Evolutionary conservation across 441 rosid genomes (phyloP), one percentile per base, ranked within the genome.

Genomic region (Melastoma candidum): DNA sequence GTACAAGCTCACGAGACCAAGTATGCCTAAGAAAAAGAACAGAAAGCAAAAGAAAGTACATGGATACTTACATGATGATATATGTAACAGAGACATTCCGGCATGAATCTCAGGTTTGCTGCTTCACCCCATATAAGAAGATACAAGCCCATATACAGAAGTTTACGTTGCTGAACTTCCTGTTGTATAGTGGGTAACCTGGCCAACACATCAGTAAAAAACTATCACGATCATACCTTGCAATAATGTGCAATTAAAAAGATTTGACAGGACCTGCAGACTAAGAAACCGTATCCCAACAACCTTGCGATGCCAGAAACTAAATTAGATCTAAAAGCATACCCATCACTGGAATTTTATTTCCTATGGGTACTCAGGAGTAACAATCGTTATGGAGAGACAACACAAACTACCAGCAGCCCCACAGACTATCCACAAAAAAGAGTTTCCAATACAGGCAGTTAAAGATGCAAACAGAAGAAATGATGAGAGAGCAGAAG

Each of bases 81-180:
- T 55, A 93, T 89, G 64, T 84, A 93, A 78, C 97, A 93, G 58
- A 93, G 80, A 74, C 98, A 93, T 74, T 93, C 98, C 5, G 98
- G 98, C 97, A 93, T 89, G 79, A 86, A 93, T 80, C 98, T 78
- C 77, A 93, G 74, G 74, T 93, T 93, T 10, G 98, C 97, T 59
- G 98, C 93, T 76, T 93, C 98, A 26, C 98, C 98, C 98, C 98
- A 93, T 51, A 93, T 93, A 55, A 94, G 76, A 67, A 94, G 97
- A 80, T 85, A 90, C 26, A 94, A 71, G 51, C 90, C 97, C 97
- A 94, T 90, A 74, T 94, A 94, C 6, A 94, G 70, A 70, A 94
- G 74, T 57, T 90, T 94, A 26, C 99, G 84, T 62, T 94, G 99
- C 66, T 94, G 99, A 77, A 94, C 92, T 69, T 94, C 99, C 72